Percentiles rank a stretch among this genome's conserved stretches.
These are phyloP conservation scores for Xylariaceae sp. DNA, from an alignment of 2,329 filamentous ascomycete genomes.

Conservation along the genomic window DNA sequence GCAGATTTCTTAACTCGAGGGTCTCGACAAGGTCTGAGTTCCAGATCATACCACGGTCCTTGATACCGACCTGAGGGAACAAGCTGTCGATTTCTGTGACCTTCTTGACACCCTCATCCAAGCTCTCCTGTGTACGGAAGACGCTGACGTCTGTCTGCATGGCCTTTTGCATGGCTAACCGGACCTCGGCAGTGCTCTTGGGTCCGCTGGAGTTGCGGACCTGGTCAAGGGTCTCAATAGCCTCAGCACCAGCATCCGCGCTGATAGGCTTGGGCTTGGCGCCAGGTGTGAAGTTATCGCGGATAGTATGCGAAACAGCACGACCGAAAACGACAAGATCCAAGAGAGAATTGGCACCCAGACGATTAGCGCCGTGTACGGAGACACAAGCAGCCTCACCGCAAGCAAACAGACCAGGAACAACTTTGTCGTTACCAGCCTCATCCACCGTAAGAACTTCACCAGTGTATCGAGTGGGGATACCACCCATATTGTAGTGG, in stretches of 20 bases:
- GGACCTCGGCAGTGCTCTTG: constrained; percentile 84
- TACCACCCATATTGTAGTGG: constrained; percentile 99
- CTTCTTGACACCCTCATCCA: constrained; percentile 89
- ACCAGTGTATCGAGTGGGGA: constrained; percentile 94
- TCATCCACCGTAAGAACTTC: constrained; percentile 90
- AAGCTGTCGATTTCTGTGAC: constrained; percentile 79
- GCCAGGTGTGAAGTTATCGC: constrained; percentile 87
- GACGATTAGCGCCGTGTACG: constrained; percentile 95
- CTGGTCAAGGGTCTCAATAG: constrained; percentile 82
- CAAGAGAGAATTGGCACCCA: constrained; percentile 96
- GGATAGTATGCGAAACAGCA: constrained; percentile 95
- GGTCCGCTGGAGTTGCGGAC: constrained; percentile 80
- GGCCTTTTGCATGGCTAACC: constrained; percentile 91
- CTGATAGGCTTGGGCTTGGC: constrained; percentile 74
- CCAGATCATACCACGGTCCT: constrained; percentile 99
- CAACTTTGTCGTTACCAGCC: constrained; percentile 84
- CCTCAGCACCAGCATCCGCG: constrained; percentile 84
- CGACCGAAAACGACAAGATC: constrained; percentile 97
- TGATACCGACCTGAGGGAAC: constrained; percentile 84
- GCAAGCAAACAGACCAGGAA: constrained; percentile 92
- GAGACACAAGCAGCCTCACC: constrained; percentile 97
- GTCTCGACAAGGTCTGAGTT: constrained; percentile 97
- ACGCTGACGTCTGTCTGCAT: constrained; percentile 98
- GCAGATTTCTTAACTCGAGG: constrained; percentile 87
- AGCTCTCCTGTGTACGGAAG: constrained; percentile 89